Evolutionary conservation across 2,329 filamentous ascomycete species (phyloP).

Genomic region (Xenoacremonium recifei): DNA sequence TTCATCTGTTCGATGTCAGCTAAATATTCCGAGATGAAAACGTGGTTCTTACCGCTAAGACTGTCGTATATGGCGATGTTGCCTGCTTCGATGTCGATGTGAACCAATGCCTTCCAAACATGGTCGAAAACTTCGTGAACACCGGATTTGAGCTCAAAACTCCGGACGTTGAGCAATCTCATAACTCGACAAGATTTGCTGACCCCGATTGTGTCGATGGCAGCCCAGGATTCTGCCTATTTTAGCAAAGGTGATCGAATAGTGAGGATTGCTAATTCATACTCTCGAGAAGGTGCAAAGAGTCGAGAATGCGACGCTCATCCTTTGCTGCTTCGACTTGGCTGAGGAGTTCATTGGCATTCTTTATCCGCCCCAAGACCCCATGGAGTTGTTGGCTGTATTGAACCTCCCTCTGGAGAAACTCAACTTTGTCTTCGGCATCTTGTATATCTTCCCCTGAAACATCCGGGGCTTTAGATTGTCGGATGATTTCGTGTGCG

Average conservation of each 20-base stretch:
- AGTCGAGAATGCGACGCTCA: constrained; percentile 56
- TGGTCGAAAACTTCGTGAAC: constrained; percentile 65
- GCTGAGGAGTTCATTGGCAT: constrained; percentile 60
- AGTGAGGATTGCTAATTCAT: constrained; percentile 23
- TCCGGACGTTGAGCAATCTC: constrained; percentile 63
- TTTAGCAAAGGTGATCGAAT: constrained; percentile 14
- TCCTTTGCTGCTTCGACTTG: constrained; percentile 57
- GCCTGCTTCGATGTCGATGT: constrained; percentile 55
- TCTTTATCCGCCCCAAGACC: constrained; percentile 49
- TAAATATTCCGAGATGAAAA: not conserved
- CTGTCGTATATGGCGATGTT: constrained; percentile 56
- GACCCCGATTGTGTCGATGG: constrained; percentile 58
- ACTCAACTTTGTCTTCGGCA: constrained; percentile 53
- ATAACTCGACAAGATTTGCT: constrained; percentile 62
- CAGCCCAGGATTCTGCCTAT: constrained; percentile 52
- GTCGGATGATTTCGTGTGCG: constrained; percentile 76
- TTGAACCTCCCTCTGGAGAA: constrained; percentile 55
- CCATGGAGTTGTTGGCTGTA: constrained; percentile 58
- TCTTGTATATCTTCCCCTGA: constrained; percentile 53
- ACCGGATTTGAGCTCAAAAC: constrained; percentile 63
- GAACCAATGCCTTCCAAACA: constrained; percentile 70
- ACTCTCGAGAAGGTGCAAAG: constrained; percentile 57
- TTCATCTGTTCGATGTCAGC: constrained; percentile 39
- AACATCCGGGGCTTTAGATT: constrained; percentile 64
- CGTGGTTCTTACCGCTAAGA: constrained; percentile 46